phyloP scores from a whole-genome alignment of 139 green algal genomes.

The Micractinium sp. region DNA sequence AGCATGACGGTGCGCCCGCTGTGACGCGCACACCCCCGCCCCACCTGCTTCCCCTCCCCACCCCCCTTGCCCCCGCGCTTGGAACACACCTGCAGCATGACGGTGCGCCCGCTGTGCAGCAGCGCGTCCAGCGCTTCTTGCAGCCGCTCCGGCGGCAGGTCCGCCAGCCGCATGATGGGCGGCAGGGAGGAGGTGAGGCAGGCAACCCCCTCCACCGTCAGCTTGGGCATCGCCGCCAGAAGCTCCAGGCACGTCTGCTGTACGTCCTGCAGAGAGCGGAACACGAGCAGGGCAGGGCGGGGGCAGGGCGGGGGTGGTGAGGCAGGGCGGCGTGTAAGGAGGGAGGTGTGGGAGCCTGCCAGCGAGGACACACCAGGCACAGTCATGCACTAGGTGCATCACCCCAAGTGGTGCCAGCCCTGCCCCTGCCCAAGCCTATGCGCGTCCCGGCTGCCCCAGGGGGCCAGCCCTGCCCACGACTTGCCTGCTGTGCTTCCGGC shows the following conservation, averaged over 20 bases:
- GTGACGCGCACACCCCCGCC: too few relatives aligned
- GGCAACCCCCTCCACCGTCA: slow-evolving; percentile 20
- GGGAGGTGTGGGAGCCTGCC: too few relatives aligned
- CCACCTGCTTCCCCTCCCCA: too few relatives aligned
- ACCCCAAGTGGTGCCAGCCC: too few relatives aligned
- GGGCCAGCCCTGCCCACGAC: neutral
- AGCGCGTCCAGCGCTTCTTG: slow-evolving; percentile 5
- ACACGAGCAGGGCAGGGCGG: too few relatives aligned
- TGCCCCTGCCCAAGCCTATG: too few relatives aligned
- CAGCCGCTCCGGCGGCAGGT: neutral
- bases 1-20: neutral
- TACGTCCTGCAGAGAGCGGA: neutral
- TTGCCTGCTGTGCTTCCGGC: neutral
- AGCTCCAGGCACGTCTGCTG: neutral
- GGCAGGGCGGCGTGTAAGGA: neutral
- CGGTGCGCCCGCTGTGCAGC: slow-evolving; percentile 23
- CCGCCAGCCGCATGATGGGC: slow-evolving; percentile 13
- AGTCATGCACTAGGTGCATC: too few relatives aligned
- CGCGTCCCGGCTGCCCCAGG: too few relatives aligned
- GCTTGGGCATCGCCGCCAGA: neutral
- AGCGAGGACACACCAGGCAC: too few relatives aligned
- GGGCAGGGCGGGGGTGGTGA: neutral
- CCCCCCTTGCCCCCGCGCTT: too few relatives aligned
- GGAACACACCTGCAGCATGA: slow-evolving; percentile 15
- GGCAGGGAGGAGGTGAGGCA: slow-evolving; percentile 15